Evolutionary conservation across 129 eudicot genomes (phyloP), one percentile per base, ranked within the genome.

Genomic region (Silybum marianum): DNA sequence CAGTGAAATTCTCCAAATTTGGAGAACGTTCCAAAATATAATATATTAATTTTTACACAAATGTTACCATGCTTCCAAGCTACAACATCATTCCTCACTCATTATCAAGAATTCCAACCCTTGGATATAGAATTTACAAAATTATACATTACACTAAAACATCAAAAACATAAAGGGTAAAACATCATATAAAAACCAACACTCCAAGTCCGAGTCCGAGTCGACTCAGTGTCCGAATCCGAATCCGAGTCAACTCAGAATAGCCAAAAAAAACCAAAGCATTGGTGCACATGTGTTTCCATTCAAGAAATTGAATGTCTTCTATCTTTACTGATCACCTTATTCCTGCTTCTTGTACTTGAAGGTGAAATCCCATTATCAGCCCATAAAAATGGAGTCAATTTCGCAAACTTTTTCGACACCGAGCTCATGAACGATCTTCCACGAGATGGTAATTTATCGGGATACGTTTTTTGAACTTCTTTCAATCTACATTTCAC

Each of bases 391-490:
- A 87, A 75, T 30, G 84, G 86, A 87, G 80, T 73, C 34, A 92
- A 78, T 67, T 82, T 85, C 26, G 88, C 91, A 3, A 96, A 85
- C 72, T 71, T 96, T 89, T 85, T 96, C 3, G 98, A 91, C 13
- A 93, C 85, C 0, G 88, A 78, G 78, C 73, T 86, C n/a, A 93
- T 88, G 83, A 96, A 85, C 14, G 98, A 93, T 80, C 90, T 95
- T 73, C 86, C 76, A 26, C 85, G 90, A 78, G 85, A 70, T 44
- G 86, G 88, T 26, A 93, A 90, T 71, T 88, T 86, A 12, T 83
- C 90, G 40, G 83, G 72, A 71, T 72, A 34, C 6, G 80, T 19
- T 36, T 42, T 88, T 30, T 93, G 90, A 16, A 86, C 54, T 72
- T 93, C 97, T 73, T 84, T 87, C 74, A 93, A 9, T 75, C 71